Evolutionary conservation across 1,139 yeast species (phyloP).

Genomic region (Wickerhamomyces sp.): DNA sequence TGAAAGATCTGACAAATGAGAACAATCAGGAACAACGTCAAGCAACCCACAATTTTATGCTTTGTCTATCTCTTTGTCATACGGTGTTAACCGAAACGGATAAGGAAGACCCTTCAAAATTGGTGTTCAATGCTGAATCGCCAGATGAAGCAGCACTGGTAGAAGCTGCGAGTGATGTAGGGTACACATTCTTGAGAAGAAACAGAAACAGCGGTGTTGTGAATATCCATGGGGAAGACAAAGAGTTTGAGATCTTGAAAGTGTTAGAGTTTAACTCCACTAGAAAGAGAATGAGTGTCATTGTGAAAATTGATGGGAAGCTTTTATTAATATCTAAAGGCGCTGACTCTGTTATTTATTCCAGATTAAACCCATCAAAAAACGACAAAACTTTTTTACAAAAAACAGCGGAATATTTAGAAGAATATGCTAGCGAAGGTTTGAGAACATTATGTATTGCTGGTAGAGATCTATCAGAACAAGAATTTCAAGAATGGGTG

Average conservation of each 20-base stretch:
- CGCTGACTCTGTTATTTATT: slow-evolving; percentile 88
- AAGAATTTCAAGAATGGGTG: slow-evolving; percentile 65
- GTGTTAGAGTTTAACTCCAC: slow-evolving; percentile 83
- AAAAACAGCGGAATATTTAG: slow-evolving; percentile 79
- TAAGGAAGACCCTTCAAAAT: slow-evolving; percentile 50
- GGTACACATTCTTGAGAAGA: slow-evolving; percentile 75
- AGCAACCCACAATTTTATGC: slow-evolving; percentile 77
- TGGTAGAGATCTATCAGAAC: slow-evolving; percentile 61
- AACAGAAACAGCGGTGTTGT: slow-evolving; percentile 67
- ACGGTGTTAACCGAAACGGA: slow-evolving; percentile 82
- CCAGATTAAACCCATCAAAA: slow-evolving; percentile 49
- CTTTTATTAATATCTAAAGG: slow-evolving; percentile 79
- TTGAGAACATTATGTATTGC: slow-evolving; percentile 92
- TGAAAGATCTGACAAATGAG: slow-evolving; percentile 46
- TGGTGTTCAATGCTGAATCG: slow-evolving; percentile 84
- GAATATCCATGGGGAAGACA: slow-evolving; percentile 68
- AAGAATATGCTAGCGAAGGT: slow-evolving; percentile 93
- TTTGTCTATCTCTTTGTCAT: slow-evolving; percentile 86
- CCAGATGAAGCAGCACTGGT: slow-evolving; percentile 98
- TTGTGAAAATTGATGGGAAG: slow-evolving; percentile 53
- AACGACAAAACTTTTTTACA: slow-evolving; percentile 40
- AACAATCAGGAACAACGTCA: slow-evolving; percentile 55
- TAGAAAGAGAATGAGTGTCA: slow-evolving; percentile 93
- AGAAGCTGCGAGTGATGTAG: slow-evolving; percentile 88
- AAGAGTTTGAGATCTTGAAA: slow-evolving; percentile 71